phyloP scores from a whole-genome alignment of 768 basidiomycete genomes.

The Multifurca ochricompacta region DNA sequence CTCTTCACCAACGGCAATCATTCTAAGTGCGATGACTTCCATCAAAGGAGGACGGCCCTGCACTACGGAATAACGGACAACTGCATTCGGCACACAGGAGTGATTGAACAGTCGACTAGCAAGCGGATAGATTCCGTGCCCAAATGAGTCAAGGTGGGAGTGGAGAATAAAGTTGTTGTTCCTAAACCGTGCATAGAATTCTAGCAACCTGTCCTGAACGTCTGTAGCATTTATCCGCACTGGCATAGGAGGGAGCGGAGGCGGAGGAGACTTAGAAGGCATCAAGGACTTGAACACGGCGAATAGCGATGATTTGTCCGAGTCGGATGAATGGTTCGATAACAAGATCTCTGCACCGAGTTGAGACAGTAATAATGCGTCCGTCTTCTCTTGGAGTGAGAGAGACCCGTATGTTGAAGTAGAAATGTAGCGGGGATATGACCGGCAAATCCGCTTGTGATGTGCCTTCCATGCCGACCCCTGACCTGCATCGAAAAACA shows the following conservation, averaged over 20 bases:
- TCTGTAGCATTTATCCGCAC: not conserved
- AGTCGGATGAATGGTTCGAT: conserved; percentile 7
- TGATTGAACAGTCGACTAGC: conserved; percentile 82
- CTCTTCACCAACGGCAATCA: conserved; percentile 56
- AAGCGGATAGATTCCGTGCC: conserved; percentile 67
- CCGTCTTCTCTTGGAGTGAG: conserved; percentile 45
- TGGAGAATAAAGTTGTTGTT: conserved; percentile 81
- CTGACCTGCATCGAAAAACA: conserved; percentile 45
- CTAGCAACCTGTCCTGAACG: conserved; percentile 15
- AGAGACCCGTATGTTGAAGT: conserved; percentile 44
- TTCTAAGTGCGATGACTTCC: conserved; percentile 57
- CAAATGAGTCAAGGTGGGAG: conserved; percentile 61
- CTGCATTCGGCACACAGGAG: conserved; percentile 70
- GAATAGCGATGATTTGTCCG: not conserved
- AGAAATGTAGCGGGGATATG: conserved; percentile 38
- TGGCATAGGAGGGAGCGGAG: conserved; percentile 28
- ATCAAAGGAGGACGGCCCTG: conserved; percentile 37
- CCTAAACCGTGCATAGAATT: conserved; percentile 53
- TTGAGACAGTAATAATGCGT: conserved; percentile 59
- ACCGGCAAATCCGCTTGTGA: conserved; percentile 66
- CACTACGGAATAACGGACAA: conserved; percentile 47
- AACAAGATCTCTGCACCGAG: conserved; percentile 37
- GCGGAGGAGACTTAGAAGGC: conserved; percentile 18
- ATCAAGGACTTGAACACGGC: conserved; percentile 24
- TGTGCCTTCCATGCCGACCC: conserved; percentile 53